Conservation (phyloP, 768 basidiomycete genomes). For the Galerina sulciceps region DNA sequence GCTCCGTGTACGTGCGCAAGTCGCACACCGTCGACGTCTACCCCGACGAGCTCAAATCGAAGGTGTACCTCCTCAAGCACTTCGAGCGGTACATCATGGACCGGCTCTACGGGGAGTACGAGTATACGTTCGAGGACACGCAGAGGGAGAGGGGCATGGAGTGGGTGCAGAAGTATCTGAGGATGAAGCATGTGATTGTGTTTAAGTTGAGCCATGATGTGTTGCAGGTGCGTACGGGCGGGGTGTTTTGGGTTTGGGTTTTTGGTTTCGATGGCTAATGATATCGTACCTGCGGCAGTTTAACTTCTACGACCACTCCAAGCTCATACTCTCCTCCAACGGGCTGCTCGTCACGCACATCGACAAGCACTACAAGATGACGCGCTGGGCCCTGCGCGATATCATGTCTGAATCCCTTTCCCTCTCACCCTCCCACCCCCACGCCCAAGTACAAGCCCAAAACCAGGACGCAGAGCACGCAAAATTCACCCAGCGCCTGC, state of each 20-base stretch:
- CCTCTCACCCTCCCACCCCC: conserved; percentile 28
- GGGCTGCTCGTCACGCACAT: conserved; percentile 87
- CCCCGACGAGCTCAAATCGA: conserved; percentile 85
- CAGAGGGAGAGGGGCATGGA: conserved; percentile 83
- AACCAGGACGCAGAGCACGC: conserved; percentile 20
- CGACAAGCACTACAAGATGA: conserved; percentile 84
- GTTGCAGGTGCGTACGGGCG: conserved; percentile 86
- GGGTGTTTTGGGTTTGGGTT: background rate
- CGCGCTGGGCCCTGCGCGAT: conserved; percentile 72
- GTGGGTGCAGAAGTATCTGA: conserved; percentile 92
- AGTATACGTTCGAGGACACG: conserved; percentile 78
- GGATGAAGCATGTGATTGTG: conserved; percentile 97
- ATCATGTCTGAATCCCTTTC: conserved; percentile 65
- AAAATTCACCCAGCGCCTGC: conserved; percentile 64
- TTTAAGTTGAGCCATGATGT: conserved; percentile 97
- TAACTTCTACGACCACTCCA: conserved; percentile 98
- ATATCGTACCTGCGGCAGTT: conserved; percentile 56
- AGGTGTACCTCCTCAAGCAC: conserved; percentile 91
- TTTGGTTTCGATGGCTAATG: background rate
- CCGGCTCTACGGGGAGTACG: conserved; percentile 81
- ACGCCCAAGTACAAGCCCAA: no score
- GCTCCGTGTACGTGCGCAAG: conserved; percentile 72
- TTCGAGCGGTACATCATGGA: conserved; percentile 97
- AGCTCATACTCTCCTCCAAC: conserved; percentile 84
- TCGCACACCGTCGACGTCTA: conserved; percentile 70